Conservation (phyloP, 2,329 filamentous ascomycete genomes). For the Claviceps sp. region DNA sequence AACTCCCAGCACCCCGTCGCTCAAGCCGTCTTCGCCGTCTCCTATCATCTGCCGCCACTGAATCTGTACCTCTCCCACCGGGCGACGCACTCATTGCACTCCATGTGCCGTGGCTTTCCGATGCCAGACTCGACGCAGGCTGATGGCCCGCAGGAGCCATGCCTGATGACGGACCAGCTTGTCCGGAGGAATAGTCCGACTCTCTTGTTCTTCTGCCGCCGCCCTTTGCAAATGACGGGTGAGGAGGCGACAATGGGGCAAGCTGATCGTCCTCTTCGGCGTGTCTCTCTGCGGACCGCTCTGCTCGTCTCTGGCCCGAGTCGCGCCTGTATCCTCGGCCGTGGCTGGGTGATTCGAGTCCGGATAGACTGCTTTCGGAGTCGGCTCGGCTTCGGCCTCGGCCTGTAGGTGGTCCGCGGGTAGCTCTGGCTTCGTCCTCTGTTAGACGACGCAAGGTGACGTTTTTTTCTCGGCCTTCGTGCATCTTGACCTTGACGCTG, state of each 20-base stretch:
- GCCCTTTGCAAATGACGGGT: slow-evolving; percentile 41
- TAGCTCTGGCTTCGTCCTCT: slow-evolving; percentile 41
- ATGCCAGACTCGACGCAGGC: slow-evolving; percentile 36
- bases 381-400: slow-evolving; percentile 24
- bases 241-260: slow-evolving; percentile 38
- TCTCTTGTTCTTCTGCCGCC: slow-evolving; percentile 38
- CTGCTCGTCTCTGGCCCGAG: slow-evolving; percentile 32
- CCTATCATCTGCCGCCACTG: slow-evolving; percentile 34
- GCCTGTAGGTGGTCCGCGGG: slow-evolving; percentile 19
- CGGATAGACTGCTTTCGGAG: slow-evolving; percentile 44
- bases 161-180: slow-evolving; percentile 29
- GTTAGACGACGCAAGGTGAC: slow-evolving; percentile 49
- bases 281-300: slow-evolving; percentile 31
- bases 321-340: slow-evolving; percentile 39
- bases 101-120: slow-evolving; percentile 39
- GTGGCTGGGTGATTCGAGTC: slow-evolving; percentile 36
- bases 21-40: slow-evolving; percentile 42
- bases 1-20: slow-evolving; percentile 29
- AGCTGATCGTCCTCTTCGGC: slow-evolving; percentile 26
- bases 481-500: slow-evolving; percentile 46
- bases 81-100: slow-evolving; percentile 37
- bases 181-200: slow-evolving; percentile 48
- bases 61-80: slow-evolving; percentile 22
- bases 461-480: slow-evolving; percentile 46
- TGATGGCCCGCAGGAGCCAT: slow-evolving; percentile 23